These are phyloP conservation scores for Syzygium malaccense DNA, from an alignment of 441 rosid species.

Conservation along the genomic window DNA sequence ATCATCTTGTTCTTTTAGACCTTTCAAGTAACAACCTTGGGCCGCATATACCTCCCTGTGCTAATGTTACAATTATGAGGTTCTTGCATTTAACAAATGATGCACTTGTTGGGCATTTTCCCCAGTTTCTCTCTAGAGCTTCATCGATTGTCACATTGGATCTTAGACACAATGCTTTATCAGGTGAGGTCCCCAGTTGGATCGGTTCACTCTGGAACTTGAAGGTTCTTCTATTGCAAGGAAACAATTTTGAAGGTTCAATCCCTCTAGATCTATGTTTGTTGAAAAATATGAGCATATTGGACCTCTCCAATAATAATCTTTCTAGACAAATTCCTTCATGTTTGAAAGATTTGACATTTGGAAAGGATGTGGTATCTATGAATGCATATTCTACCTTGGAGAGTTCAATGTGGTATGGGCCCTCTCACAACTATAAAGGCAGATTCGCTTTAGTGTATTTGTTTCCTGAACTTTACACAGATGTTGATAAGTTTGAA, in stretches of 20 bases:
- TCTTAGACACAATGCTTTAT: not conserved
- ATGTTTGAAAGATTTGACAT: not conserved
- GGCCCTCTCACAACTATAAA: too few species aligned
- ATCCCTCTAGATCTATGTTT: not conserved
- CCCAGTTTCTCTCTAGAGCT: not conserved
- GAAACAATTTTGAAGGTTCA: not conserved
- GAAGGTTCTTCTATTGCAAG: not conserved
- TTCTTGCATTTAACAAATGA: not conserved
- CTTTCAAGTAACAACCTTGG: not conserved
- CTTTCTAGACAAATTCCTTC: not conserved
- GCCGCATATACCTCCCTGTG: fast-evolving
- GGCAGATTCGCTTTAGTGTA: fast-evolving
- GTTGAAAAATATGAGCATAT: not conserved
- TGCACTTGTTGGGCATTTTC: not conserved
- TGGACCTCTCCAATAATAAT: not conserved
- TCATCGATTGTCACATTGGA: not conserved
- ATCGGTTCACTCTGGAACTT: not conserved
- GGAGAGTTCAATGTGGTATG: too few species aligned
- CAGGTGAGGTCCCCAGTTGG: not conserved
- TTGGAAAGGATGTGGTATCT: not conserved
- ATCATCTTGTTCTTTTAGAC: not conserved
- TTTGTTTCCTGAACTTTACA: too few species aligned
- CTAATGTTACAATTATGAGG: not conserved
- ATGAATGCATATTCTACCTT: fast-evolving
- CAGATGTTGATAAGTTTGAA: too few species aligned